Evolutionary conservation across 768 basidiomycete genomes (phyloP), one percentile per base, ranked within the genome.

Genomic region (Podaxis sp.): DNA sequence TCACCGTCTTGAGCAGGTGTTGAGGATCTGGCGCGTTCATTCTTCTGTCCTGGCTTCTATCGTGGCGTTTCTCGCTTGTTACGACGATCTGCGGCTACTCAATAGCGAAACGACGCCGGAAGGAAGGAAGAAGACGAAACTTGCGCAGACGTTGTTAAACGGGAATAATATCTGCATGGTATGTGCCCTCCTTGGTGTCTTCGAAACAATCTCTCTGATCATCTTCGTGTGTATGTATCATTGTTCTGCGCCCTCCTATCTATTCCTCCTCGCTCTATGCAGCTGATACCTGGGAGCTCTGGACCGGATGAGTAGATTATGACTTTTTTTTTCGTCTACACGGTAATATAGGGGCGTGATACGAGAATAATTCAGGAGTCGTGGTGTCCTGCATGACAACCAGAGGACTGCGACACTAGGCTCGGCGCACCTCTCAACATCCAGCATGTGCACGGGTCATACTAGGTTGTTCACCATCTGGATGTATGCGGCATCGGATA

Each of bases 111-210:
- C 77, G 12, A 96, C 93, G n/a, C 81, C 92, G 1, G 80, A 93
- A 73, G 91, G 90, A 28, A 86, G 79, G 65, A 94, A 90, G 74
- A 86, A 84, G 72, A 97, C 91, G 2, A 84, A 87, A 63, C 82
- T 98, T 11, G 85, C 89, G 1, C 94, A 97, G 76, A 96, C 95
- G 17, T 80, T 96, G 49, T 76, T 96, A 63, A 96, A 96, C 70
- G 95, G 95, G 13, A 96, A 95, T 77, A 95, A 96, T 66, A 98
- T 99, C 46, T 96, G 95, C 72, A 96, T 98, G 89, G 95, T 93
- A 67, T 60, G 88, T 55, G 26, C 12, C 33, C 11, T 22, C 20
- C 56, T 54, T 22, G 24, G 15, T 49, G 48, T 15, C 40, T 55
- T 26, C 40, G n/a, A 8, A 5, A 3, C 20, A 24, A 11, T 50